Conservation (phyloP, 2,329 filamentous ascomycete species). For the Pyricularia sp. region DNA sequence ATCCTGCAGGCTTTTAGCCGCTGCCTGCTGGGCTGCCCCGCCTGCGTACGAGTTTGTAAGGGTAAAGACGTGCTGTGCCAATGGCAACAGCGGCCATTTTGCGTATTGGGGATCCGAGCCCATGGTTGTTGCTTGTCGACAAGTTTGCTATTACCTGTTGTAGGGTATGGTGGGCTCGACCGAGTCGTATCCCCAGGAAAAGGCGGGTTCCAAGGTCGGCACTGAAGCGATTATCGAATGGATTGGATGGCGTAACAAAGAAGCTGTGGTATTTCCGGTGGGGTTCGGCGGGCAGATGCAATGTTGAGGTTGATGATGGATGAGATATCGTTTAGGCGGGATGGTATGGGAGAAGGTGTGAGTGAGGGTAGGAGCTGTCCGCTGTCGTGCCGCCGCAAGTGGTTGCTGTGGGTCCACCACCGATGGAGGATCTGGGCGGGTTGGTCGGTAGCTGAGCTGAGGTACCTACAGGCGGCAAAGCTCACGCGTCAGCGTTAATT, state of each 20-base stretch:
- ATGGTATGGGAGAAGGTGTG: not conserved
- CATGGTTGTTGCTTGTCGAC: conserved; percentile 44
- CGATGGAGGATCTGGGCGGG: not conserved
- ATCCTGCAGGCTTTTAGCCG: conserved; percentile 68
- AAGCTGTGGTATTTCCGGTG: not conserved
- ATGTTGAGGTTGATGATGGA: not conserved
- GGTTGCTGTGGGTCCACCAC: not conserved
- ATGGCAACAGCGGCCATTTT: conserved; percentile 72
- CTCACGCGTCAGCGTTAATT: conserved; percentile 6
- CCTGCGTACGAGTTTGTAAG: conserved; percentile 72
- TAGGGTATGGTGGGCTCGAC: not conserved
- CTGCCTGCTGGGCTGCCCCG: conserved; percentile 55
- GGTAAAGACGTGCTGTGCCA: conserved; percentile 80
- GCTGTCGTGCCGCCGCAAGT: not conserved
- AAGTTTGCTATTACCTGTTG: not conserved
- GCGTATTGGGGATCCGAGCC: conserved; percentile 77
- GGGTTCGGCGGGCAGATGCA: not conserved
- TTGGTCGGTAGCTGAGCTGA: not conserved
- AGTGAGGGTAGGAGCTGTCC: not conserved
- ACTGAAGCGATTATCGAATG: not conserved
- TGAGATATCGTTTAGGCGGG: not conserved
- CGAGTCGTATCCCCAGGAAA: not conserved
- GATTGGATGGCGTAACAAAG: not conserved
- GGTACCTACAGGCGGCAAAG: conserved; percentile 7
- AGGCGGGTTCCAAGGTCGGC: not conserved